Conservation (phyloP, 257 asterid species). For the Cynanchum wilfordii region DNA sequence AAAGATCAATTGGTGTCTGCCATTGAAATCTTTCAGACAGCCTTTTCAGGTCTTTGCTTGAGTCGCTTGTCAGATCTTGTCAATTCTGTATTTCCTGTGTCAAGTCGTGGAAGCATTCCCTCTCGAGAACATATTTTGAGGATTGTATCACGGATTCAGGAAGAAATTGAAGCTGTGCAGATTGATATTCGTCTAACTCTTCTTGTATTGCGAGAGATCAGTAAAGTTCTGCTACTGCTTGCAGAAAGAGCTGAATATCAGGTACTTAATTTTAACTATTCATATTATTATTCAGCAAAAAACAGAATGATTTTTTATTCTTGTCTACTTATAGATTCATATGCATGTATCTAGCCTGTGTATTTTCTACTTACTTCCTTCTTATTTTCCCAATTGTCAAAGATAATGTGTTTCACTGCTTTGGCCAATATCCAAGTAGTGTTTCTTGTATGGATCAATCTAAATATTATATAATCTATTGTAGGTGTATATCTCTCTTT, state of each 20-base stretch:
- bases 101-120: conserved; percentile 86
- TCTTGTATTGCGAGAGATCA: conserved; percentile 79
- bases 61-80: conserved; percentile 80
- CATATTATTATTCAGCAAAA: background rate
- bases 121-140: conserved; percentile 74
- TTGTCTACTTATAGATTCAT: background rate
- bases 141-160: conserved; percentile 72
- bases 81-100: conserved; percentile 75
- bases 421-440: background rate
- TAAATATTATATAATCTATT: background rate
- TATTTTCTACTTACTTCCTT: background rate
- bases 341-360: background rate
- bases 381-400: background rate
- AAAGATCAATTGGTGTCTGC: conserved; percentile 79
- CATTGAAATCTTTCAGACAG: conserved; percentile 68
- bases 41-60: conserved; percentile 70
- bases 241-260: conserved; percentile 88
- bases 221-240: conserved; percentile 70
- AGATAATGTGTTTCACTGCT: background rate
- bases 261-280: conserved; percentile 31
- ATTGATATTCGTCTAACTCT: conserved; percentile 81
- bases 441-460: background rate
- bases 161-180: conserved; percentile 93
- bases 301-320: background rate
- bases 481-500: background rate